phyloP scores from a whole-genome alignment of 139 green algal genomes.

The Helicosporidium sp. region DNA sequence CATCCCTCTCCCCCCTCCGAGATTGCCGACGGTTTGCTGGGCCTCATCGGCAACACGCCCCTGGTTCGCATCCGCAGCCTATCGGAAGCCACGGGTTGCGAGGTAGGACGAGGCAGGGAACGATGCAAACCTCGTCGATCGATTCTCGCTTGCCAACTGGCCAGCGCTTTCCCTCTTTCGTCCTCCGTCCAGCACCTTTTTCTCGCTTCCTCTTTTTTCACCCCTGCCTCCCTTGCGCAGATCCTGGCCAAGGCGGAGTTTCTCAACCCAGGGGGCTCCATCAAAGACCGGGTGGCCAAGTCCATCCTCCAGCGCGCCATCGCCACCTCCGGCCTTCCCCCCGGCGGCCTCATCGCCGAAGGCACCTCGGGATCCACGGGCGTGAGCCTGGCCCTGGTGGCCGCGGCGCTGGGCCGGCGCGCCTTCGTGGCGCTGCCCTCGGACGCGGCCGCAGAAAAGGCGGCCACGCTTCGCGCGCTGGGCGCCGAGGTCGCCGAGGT shows the following conservation, averaged over 20 bases:
- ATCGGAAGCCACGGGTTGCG: slow-evolving; percentile 51
- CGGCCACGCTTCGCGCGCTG: slow-evolving; percentile 19
- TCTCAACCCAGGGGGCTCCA: slow-evolving; percentile 69
- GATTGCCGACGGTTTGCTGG: slow-evolving; percentile 25
- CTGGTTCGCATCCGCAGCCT: slow-evolving; percentile 53
- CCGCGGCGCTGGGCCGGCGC: slow-evolving; percentile 33
- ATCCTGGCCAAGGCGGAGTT: slow-evolving; percentile 80
- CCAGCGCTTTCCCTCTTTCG: neutral
- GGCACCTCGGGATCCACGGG: slow-evolving; percentile 70
- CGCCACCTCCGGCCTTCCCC: slow-evolving; percentile 25
- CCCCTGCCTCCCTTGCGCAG: neutral
- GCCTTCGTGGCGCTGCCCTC: slow-evolving; percentile 76
- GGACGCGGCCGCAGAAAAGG: slow-evolving; percentile 78
- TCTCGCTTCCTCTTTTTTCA: neutral
- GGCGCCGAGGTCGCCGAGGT: slow-evolving; percentile 57
- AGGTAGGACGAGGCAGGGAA: no score
- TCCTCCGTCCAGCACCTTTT: neutral
- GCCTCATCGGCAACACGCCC: slow-evolving; percentile 61
- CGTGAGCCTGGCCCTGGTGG: slow-evolving; percentile 55
- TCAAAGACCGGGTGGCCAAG: slow-evolving; percentile 83
- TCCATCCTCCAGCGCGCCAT: slow-evolving; percentile 57
- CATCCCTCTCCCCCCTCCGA: slow-evolving; percentile 1
- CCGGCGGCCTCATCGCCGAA: slow-evolving; percentile 71
- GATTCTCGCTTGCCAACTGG: neutral
- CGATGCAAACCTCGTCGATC: neutral